Conservation (phyloP, 129 eudicot species). For the Flaveria linearis region DNA sequence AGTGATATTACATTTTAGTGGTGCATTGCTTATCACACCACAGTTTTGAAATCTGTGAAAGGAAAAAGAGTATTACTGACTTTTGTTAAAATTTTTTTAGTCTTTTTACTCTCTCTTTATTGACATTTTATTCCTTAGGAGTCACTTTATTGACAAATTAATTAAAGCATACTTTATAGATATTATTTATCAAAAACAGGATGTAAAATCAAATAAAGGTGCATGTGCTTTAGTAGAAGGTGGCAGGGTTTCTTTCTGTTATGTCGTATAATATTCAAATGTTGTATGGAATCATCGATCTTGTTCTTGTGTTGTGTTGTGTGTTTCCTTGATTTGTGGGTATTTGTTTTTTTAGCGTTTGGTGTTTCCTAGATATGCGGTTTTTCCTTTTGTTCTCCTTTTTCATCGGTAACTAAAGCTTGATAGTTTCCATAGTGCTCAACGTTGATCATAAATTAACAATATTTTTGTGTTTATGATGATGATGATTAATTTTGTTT, state of each 20-base stretch:
- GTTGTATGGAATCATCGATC: slow-evolving; percentile 45
- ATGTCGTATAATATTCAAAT: slow-evolving; percentile 37
- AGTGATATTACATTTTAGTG: slow-evolving; percentile 31
- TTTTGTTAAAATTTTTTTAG: slow-evolving; percentile 32
- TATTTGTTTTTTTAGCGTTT: slow-evolving; percentile 18
- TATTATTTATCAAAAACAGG: slow-evolving; percentile 28
- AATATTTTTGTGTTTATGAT: too few species aligned
- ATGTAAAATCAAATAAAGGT: slow-evolving; percentile 42
- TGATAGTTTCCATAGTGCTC: slow-evolving; percentile 34
- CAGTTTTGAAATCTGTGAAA: slow-evolving; percentile 60
- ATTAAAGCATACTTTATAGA: slow-evolving; percentile 23
- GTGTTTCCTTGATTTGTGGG: slow-evolving; percentile 40
- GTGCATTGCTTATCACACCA: slow-evolving; percentile 47
- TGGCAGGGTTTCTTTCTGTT: slow-evolving; percentile 47
- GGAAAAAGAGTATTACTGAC: slow-evolving; percentile 35
- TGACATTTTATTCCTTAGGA: slow-evolving; percentile 49
- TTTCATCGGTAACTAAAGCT: slow-evolving; percentile 39
- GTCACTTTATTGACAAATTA: slow-evolving; percentile 68
- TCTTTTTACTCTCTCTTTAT: slow-evolving; percentile 53
- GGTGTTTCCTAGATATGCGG: slow-evolving; percentile 41
- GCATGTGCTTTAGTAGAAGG: slow-evolving; percentile 51
- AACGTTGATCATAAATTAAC: not conserved
- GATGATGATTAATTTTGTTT: not conserved
- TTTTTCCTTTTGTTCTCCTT: slow-evolving; percentile 38
- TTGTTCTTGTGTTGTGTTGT: slow-evolving; percentile 29